Evolutionary conservation across 202 grass and related monocot genomes (phyloP).

Genomic region (Saccharum hybrid): DNA sequence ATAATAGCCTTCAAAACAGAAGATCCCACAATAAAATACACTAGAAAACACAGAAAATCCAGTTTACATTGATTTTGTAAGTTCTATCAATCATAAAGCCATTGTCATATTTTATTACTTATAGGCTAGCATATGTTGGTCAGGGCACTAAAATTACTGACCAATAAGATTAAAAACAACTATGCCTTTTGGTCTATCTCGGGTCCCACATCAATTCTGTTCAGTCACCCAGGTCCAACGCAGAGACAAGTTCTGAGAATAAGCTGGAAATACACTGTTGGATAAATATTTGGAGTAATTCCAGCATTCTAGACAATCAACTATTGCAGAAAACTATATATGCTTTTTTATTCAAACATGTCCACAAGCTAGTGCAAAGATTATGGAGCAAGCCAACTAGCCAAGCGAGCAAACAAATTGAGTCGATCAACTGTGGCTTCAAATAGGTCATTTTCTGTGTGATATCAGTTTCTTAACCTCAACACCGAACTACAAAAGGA

Average conservation of each 20-base stretch:
- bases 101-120: background rate
- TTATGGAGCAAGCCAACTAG: background rate
- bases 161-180: background rate
- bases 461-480: background rate
- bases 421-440: background rate
- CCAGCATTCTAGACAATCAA: background rate
- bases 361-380: background rate
- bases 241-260: background rate
- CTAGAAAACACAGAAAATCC: background rate
- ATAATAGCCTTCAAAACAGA: slow-evolving; percentile 13
- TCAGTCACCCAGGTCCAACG: background rate
- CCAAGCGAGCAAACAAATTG: background rate
- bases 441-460: background rate
- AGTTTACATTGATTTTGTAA: background rate
- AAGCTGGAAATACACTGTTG: background rate
- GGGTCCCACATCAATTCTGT: background rate
- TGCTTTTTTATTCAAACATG: background rate
- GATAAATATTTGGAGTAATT: slow-evolving; percentile 17
- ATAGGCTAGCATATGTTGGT: background rate
- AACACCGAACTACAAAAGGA: background rate
- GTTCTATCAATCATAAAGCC: background rate
- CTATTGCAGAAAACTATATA: background rate
- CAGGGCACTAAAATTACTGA: background rate
- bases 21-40: background rate
- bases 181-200: background rate